Evolutionary conservation across 1,284 basidiomycete genomes (phyloP), one percentile per base, ranked within the genome.

Genomic region (Marasmius oreades): DNA sequence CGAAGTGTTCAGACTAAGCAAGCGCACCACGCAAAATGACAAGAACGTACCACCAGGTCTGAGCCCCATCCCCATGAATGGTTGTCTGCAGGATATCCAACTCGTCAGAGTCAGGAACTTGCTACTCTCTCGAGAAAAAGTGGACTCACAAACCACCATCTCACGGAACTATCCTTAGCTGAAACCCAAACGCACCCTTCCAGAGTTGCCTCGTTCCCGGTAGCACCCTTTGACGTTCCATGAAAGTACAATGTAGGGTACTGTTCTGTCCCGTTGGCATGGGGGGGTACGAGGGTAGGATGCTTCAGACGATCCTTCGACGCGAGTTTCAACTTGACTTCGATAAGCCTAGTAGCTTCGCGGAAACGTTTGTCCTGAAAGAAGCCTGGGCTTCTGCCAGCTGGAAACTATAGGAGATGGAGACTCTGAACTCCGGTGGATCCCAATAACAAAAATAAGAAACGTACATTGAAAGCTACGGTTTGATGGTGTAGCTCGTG

Each of bases 101-200:
- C 44, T 59, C 34, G 51, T 50, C 39, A 45, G 23, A 44, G 28
- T 33, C 51, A 55, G 51, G 55, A n/a, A n/a, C n/a, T n/a, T 51
- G 47, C 18, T 42, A 51, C 16, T 20, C 51, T 31, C 45, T 42
- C 37, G 20, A 53, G 53, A 12, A 20, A 55, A 52, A 57, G 39
- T 42, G 51, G 48, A 75, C 82, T 74, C 64, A 87, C 85, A 70
- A 86, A 82, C 63, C 77, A 76, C 86, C 85, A 88, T 53, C 83
- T 76, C 20, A 85, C 75, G 44, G 74, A 69, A 6, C 78, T 79
- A 59, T 84, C 80, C 16, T 66, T 62, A 48, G 76, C 77, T 10
- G 28, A 31, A 77, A 84, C 80, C 44, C 69, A 65, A 23, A 88
- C 85, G 51, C 72, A 73, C 5, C 86, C 86, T 58, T 83, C 76